Evolutionary conservation across 495 filamentous ascomycete genomes (phyloP), one percentile per base, ranked within the genome.

Genomic region (Aspergillus haitiensis): DNA sequence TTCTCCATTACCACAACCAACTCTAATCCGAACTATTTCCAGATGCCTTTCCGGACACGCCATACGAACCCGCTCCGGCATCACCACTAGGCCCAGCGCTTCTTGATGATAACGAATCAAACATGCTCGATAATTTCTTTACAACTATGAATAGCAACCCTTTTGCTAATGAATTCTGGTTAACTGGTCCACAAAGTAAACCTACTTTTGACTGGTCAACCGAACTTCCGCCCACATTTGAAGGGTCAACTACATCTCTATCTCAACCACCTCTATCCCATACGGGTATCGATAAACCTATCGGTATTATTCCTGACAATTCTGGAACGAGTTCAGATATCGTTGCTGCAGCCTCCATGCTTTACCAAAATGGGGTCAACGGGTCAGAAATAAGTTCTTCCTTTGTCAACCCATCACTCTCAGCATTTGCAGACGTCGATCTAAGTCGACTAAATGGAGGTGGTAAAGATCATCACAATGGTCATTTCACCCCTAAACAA

Each of bases 81-180:
- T 82, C 81, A 44, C 80, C 85, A 16, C 80, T 81, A 4, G 85
- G 85, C 9, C 80, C 80, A 31, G 80, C 85, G 36, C 74, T 88
- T 49, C 79, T 88, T 59, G 80, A 84, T 58, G 81, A 85, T 64
- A 79, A 79, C 56, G 85, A 88, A 65, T 81, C 77, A 39, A 83
- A 78, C 59, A 78, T 85, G 70, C 75, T 88, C n/a, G 78, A 81
- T 33, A 79, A 72, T 60, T 88, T 88, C 71, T 86, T 88, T 67
- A 82, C 81, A 51, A 82, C 78, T 16, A 75, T 87, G 67, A 80
- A 81, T 55, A 73, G 81, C 2, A 80, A 82, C 50, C 75, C 79
- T n/a, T 81, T 84, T 52, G 66, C 77, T 32, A 76, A 73, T 47
- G 78, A 80, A 15, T 79, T 79, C 50, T 82, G 78, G 72, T 66